Conservation (phyloP, 179 eudicot species). For the Gypsophila paniculata region DNA sequence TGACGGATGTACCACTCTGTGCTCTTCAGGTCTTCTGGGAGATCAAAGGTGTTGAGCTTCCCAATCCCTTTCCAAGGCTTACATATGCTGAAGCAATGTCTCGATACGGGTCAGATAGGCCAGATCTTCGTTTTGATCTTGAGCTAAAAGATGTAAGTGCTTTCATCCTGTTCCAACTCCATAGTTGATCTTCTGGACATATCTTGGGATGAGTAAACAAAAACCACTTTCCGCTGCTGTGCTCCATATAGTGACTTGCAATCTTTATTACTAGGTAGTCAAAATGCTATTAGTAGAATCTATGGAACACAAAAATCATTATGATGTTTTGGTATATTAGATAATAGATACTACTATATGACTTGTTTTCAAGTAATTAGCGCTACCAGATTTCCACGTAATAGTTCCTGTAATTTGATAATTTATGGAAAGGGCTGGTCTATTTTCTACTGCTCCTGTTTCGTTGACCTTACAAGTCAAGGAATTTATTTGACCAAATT, state of each 20-base stretch:
- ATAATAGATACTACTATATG: too few relatives aligned
- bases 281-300: not conserved
- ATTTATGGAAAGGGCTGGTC: too few relatives aligned
- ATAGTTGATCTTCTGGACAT: not conserved
- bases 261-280: not conserved
- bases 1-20: constrained; percentile 23
- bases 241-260: not conserved
- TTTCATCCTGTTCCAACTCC: constrained; percentile 5
- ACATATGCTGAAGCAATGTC: constrained; percentile 91
- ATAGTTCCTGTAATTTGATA: too few relatives aligned
- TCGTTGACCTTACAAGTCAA: not conserved
- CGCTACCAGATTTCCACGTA: too few relatives aligned
- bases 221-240: not conserved
- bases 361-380: too few relatives aligned
- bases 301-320: not conserved
- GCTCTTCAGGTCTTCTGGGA: constrained; percentile 68
- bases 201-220: too few relatives aligned
- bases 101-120: constrained; percentile 92
- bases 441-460: not conserved
- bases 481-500: not conserved
- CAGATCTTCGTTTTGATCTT: constrained; percentile 88
- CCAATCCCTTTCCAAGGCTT: constrained; percentile 87
- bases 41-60: constrained; percentile 79
- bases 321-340: too few relatives aligned
- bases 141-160: constrained; percentile 71